phyloP scores from a whole-genome alignment of 31 red algal species.

The Asparagopsis taxiformis region DNA sequence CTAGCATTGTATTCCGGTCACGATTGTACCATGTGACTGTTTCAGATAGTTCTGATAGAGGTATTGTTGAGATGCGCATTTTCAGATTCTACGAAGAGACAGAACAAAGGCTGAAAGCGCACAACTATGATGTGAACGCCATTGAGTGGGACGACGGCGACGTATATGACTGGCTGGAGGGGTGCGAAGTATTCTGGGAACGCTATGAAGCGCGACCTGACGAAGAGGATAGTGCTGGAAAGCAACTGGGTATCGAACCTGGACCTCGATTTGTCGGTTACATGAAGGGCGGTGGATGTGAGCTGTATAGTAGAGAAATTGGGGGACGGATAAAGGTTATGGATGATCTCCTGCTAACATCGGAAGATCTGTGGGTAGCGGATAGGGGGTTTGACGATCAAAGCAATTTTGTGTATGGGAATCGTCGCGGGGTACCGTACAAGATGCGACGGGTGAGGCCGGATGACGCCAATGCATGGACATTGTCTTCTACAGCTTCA shows the following conservation, averaged over 20 bases:
- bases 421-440: conserved; percentile 80
- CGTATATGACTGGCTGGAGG: conserved; percentile 86
- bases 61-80: conserved; percentile 85
- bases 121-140: conserved; percentile 51
- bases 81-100: conserved; percentile 83
- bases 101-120: conserved; percentile 47
- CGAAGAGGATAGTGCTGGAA: conserved; percentile 25
- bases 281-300: conserved; percentile 88
- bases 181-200: conserved; percentile 93
- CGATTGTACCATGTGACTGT: conserved; percentile 64
- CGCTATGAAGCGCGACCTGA: conserved; percentile 29
- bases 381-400: conserved; percentile 84
- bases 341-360: conserved; percentile 86
- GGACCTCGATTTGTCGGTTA: conserved; percentile 80
- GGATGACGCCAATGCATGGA: conserved; percentile 19
- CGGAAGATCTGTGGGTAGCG: conserved; percentile 78
- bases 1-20: conserved; percentile 69
- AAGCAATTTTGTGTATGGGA: conserved; percentile 85
- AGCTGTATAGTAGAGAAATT: conserved; percentile 69
- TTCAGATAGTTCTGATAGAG: conserved; percentile 23
- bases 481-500: conserved; percentile 22
- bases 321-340: conserved; percentile 59
- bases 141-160: conserved; percentile 64
- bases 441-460: conserved; percentile 72
- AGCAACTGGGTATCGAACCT: conserved; percentile 41